A percentile compares a stretch with the other conserved stretches of the same genome.
phyloP scores from a whole-genome alignment of 805 yeast species.

The Saccharomycopsis babjevae region DNA sequence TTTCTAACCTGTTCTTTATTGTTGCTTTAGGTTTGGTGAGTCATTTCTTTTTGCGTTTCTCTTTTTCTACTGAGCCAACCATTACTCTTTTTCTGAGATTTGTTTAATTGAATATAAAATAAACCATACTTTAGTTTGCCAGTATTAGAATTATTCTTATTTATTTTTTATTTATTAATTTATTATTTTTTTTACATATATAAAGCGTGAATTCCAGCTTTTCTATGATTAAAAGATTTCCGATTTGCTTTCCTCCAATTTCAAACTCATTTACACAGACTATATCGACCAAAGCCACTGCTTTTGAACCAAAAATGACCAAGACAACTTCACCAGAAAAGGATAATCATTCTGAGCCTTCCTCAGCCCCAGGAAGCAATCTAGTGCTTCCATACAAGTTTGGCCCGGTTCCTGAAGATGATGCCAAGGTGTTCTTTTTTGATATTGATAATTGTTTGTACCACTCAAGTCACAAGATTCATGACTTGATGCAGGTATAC shows the following conservation, averaged over 20 bases:
- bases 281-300: background rate
- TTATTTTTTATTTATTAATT: background rate
- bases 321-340: background rate
- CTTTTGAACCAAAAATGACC: background rate
- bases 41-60: too few species aligned
- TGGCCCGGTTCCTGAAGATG: conserved; percentile 17
- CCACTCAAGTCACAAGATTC: conserved; percentile 61
- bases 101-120: too few species aligned
- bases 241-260: background rate
- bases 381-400: conserved; percentile 6
- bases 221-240: background rate
- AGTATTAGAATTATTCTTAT: background rate
- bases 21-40: too few species aligned
- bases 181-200: background rate
- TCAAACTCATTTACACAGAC: background rate
- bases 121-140: too few species aligned
- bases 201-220: background rate
- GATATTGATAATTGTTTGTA: conserved; percentile 93
- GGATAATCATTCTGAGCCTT: background rate
- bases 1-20: too few species aligned
- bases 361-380: conserved; percentile 3
- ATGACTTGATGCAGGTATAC: conserved; percentile 77
- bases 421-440: conserved; percentile 51
- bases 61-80: too few species aligned
- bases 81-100: too few species aligned